phyloP scores from a whole-genome alignment of 805 yeast genomes.

The Saccharomycopsis amapae region DNA sequence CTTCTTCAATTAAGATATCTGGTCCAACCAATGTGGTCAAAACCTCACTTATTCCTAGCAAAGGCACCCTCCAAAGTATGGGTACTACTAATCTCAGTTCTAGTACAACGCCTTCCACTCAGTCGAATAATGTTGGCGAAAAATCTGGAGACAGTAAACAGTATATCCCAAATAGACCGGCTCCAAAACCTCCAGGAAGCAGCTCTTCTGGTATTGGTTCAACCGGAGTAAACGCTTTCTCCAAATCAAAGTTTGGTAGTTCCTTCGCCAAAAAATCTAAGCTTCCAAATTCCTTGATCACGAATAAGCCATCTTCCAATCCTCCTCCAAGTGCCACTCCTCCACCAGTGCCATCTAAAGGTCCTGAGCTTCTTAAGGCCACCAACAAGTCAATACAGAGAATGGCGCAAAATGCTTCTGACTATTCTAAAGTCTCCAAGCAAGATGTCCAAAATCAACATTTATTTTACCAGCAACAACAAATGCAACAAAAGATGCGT shows the following conservation, averaged over 20 bases:
- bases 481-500: slow-evolving; percentile 21
- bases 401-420: slow-evolving; percentile 16
- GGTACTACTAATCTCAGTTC: not conserved
- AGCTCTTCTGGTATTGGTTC: not conserved
- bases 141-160: not conserved
- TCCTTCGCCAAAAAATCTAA: not conserved
- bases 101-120: too few relatives aligned
- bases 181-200: slow-evolving; percentile 49
- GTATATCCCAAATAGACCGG: slow-evolving; percentile 60
- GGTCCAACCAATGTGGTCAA: slow-evolving; percentile 17
- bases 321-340: slow-evolving; percentile 17
- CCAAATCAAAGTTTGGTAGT: not conserved
- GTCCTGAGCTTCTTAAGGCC: slow-evolving; percentile 18
- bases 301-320: not conserved
- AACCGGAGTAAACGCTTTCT: not conserved
- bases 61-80: not conserved
- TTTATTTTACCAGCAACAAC: slow-evolving; percentile 21
- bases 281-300: not conserved
- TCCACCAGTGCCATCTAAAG: slow-evolving; percentile 19
- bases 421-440: not conserved
- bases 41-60: slow-evolving; percentile 3
- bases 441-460: slow-evolving; percentile 16
- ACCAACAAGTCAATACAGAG: slow-evolving; percentile 19
- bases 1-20: slow-evolving; percentile 1
- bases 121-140: too few relatives aligned